These are phyloP conservation scores for Phytophthora rubi DNA, from an alignment of 352 stramenopile species.

Conservation along the genomic window DNA sequence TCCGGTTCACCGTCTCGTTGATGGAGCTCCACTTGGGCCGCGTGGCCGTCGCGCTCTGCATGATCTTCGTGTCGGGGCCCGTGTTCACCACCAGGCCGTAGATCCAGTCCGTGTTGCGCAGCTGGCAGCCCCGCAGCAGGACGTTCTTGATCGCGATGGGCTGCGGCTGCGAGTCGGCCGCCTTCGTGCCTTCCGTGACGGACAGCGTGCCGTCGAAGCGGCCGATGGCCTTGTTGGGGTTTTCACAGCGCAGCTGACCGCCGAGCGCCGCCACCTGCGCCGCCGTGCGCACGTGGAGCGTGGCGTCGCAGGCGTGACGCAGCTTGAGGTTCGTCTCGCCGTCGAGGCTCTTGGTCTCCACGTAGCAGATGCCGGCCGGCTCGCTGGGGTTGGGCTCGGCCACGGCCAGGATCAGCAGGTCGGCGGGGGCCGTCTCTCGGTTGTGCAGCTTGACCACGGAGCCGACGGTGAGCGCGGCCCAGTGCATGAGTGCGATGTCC, in stretches of 20 bases:
- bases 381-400: conserved; percentile 67
- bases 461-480: conserved; percentile 81
- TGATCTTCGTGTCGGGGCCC: conserved; percentile 84
- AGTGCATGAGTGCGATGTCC: conserved; percentile 64
- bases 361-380: conserved; percentile 82
- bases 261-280: conserved; percentile 47
- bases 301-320: conserved; percentile 70
- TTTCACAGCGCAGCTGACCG: conserved; percentile 69
- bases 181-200: conserved; percentile 33
- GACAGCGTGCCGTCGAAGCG: conserved; percentile 78
- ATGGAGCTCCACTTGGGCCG: conserved; percentile 85
- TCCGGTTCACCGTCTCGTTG: conserved; percentile 80
- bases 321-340: conserved; percentile 93
- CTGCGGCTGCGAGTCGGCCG: conserved; percentile 42
- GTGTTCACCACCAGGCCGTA: conserved; percentile 92
- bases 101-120: conserved; percentile 92
- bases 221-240: conserved; percentile 83
- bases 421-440: conserved; percentile 80
- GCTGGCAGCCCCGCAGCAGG: conserved; percentile 82
- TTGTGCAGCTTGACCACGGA: conserved; percentile 84
- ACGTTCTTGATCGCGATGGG: conserved; percentile 88
- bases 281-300: conserved; percentile 47
- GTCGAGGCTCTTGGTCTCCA: conserved; percentile 90
- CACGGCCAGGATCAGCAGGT: conserved; percentile 85
- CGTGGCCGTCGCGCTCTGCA: conserved; percentile 71